Base-by-base conservation (phyloP, 2,329 filamentous ascomycete species). In the Hymenoscyphus fraxineus region DNA sequence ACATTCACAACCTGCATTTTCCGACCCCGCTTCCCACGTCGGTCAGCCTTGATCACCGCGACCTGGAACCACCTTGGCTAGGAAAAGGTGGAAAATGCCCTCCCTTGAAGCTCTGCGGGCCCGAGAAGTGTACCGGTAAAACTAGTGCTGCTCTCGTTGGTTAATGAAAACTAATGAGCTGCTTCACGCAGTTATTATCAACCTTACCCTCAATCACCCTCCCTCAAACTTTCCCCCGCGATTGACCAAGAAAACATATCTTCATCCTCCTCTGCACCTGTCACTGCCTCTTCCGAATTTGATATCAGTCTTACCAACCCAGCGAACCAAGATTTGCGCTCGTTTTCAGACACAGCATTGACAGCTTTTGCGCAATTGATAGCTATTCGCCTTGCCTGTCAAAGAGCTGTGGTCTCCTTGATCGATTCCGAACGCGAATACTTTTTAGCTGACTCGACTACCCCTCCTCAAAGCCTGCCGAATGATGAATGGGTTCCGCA, bases 361-460 rank as follows among this genome's bases (percentile, higher is more conserved):
- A 76, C 77, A 13, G 77, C 78, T 2, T 77, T 79, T 61, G 74
- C 82, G 1, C 83, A 85, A 71, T 75, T 85, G 16, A 79, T 78
- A 12, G 78, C 82, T 0, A 73, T 84, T 12, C 77, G 81, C 0
- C 73, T 85, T 58, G 73, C 77, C 27, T 77, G 78, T 27, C 78
- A 80, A 64, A 77, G 82, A 27, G 78, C 75, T 56, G 77, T 84
- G 67, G 77, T 84, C 27, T 81, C 79, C 31, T 64, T 73, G 6
- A 67, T 71, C 40, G 68, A 70, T 40, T 66, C 69, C 12, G 67
- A 71, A 39, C 67, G 68, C 44, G 65, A 72, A 66, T 73, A 73
- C 38, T 67, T 72, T 38, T 58, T 73, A 1, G 71, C 71, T 47
- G 81, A 84, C 68, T 79, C 80, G 0, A 83, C 82, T 1, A 76